These are phyloP conservation scores for Simmondsia chinensis DNA, from an alignment of 148 eudicot species.

Conservation along the genomic window DNA sequence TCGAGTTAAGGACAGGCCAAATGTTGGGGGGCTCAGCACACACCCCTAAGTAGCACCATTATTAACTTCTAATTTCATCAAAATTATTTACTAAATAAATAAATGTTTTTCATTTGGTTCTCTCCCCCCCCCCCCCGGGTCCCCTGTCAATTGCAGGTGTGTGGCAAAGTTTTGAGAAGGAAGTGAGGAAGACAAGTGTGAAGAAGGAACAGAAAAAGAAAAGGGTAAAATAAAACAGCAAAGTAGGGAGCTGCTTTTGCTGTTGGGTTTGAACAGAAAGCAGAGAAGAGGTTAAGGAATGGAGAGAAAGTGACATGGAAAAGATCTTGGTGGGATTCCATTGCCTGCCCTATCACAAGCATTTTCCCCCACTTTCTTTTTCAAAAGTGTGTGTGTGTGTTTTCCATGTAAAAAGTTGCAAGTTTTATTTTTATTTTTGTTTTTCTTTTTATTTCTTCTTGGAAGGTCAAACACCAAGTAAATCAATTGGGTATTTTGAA, in stretches of 20 bases:
- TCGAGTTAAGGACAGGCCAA: too few species aligned
- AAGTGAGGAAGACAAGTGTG: conserved; percentile 4
- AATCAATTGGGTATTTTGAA: too few species aligned
- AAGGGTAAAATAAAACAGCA: conserved; percentile 4
- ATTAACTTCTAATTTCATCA: too few species aligned
- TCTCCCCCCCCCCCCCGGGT: neutral
- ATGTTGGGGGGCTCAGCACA: too few species aligned
- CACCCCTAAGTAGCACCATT: too few species aligned
- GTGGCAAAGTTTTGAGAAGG: conserved; percentile 1
- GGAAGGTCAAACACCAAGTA: too few species aligned
- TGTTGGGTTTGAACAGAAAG: conserved; percentile 7
- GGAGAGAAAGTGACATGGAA: conserved; percentile 28
- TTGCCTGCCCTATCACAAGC: conserved; percentile 35
- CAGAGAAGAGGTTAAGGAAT: conserved; percentile 4
- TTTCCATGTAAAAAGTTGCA: too few species aligned
- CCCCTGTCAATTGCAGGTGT: too few species aligned
- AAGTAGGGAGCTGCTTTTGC: conserved; percentile 5
- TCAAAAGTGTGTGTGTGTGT: too few species aligned
- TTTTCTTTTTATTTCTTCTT: too few species aligned
- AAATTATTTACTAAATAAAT: neutral
- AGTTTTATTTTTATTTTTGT: too few species aligned
- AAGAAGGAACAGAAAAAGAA: conserved; percentile 6
- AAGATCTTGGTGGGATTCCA: conserved; percentile 48
- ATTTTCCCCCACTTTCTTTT: too few species aligned
- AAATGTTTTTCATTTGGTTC: neutral